Evolutionary conservation across 2,329 filamentous ascomycete species (phyloP), one percentile per base, ranked within the genome.

Genomic region (Keithomyces neogunnii): DNA sequence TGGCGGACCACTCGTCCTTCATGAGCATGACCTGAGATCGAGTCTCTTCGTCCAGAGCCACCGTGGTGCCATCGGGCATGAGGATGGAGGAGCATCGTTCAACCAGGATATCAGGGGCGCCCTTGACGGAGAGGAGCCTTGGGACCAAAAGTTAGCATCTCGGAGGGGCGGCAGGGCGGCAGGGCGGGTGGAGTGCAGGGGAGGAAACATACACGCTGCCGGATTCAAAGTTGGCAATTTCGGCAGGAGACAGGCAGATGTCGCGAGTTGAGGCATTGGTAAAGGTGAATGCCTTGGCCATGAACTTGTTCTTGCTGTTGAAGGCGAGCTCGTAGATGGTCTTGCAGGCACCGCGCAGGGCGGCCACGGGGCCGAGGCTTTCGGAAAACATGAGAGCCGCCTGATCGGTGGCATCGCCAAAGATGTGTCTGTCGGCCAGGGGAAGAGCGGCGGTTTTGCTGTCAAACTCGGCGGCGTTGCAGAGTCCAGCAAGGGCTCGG

Each of bases 231-330:
- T 57, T 50, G 4, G 62, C 53, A 1, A 64, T 67, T 19, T 69
- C 69, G 5, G 56, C 59, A 3, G 59, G 49, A 1, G 71, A 63
- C 3, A 78, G 55, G 1, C 72, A 73, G 13, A 69, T 65, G 1
- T 47, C 36, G 5, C 64, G 45, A 2, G 54, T 57, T 48, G 62
- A 62, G 19, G 65, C 62, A 32, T 69, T 62, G 2, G 65, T 66
- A 39, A 76, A 57, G 2, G 72, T 72, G 47, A 85, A 78, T 0
- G 82, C 76, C 36, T 81, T 76, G 50, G 90, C 78, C 81, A 89
- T 90, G 63, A 83, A 90, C 66, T 91, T 91, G 69, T 89, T 90
- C 72, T 88, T 88, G 68, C 84, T 88, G 69, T 90, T 90, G 66
- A 91, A 91, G 0, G 84, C 80, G 31, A 88, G 71, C 50, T 86